Percentiles rank a stretch among this genome's conserved stretches.
Conservation (phyloP, 345 rosid species). For the Eucalyptus urophylla region DNA sequence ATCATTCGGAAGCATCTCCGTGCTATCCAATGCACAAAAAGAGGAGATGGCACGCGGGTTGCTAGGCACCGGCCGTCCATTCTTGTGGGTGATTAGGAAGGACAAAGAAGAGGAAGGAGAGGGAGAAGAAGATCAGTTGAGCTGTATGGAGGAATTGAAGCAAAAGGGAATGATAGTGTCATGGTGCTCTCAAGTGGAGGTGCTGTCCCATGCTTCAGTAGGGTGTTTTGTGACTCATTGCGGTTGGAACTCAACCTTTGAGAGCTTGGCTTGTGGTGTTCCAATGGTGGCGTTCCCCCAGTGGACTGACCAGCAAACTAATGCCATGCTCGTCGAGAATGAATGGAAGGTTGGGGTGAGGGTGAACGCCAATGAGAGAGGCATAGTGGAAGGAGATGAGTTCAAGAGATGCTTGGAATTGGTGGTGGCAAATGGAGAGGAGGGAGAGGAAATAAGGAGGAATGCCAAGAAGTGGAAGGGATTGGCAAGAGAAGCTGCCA, state of each 20-base stretch:
- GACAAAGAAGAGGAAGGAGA: conserved; percentile 3
- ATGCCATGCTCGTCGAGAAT: conserved; percentile 41
- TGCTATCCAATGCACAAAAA: conserved; percentile 14
- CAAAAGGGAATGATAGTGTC: conserved; percentile 44
- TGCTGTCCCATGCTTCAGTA: conserved; percentile 35
- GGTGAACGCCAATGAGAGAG: conserved; percentile 20
- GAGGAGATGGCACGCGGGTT: conserved; percentile 33
- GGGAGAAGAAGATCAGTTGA: conserved; percentile 2
- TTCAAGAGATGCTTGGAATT: conserved; percentile 42
- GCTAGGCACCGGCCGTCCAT: conserved; percentile 19
- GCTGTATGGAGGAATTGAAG: conserved; percentile 29
- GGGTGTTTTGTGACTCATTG: conserved; percentile 68
- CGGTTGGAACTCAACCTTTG: conserved; percentile 76
- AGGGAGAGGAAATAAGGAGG: conserved; percentile 12
- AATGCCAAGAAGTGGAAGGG: conserved; percentile 42
- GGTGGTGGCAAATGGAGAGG: conserved; percentile 32
- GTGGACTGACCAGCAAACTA: conserved; percentile 45
- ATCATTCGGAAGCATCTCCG: conserved; percentile 36
- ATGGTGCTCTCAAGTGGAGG: conserved; percentile 65
- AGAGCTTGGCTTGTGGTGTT: conserved; percentile 38
- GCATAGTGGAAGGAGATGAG: conserved; percentile 35
- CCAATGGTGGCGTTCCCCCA: conserved; percentile 67
- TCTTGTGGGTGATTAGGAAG: conserved; percentile 45
- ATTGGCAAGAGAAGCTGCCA: conserved; percentile 25
- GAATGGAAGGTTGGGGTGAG: conserved; percentile 49